Base-by-base conservation (phyloP, 805 yeast genomes). In the Yarrowia sp. region DNA sequence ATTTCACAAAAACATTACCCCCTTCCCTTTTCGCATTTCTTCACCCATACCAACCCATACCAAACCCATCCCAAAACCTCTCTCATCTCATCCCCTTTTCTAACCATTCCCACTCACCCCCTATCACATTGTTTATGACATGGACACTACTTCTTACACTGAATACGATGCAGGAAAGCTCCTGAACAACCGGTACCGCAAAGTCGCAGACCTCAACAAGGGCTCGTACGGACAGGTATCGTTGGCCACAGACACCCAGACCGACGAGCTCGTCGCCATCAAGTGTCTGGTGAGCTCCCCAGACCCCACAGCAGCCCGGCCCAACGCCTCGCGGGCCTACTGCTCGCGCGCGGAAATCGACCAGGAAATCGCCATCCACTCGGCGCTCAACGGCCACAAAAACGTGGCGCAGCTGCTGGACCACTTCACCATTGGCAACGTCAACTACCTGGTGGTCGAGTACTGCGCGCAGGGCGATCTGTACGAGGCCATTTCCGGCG, bases 211-310 rank as follows among this genome's bases (percentile, higher is more conserved):
- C 72, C 83, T 93, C 66, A 90, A 92, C 72, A 92, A 90, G 74
- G 98, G 98, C 32, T 90, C 98, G 0, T 93, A 90, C 75, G 98
- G 98, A 59, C 83, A 89, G 52, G 98, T 93, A 9, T 86, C 96
- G 1, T 80, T 93, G 26, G 98, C 97, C 10, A 86, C 85, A 70
- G 97, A 93, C 74, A 70, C 75, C 4, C 68, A n/a, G 35, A 56
- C 70, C 22, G 80, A 81, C 26, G 76, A 78, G 40, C 76, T 89
- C 54, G 96, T 89, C 30, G 98, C 98, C 2, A 85, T 93, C 67
- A 92, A 93, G 76, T 90, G 89, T 73, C 87, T 92, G 54, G 65
- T 56, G 48, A 62, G 36, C 28, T 54, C 61, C 5, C 33, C 61
- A 38, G 33, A 28, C 41, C 41, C 59, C 32, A 46, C 61, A 3